phyloP scores from a whole-genome alignment of 768 basidiomycete species.

The Tubosaeta sp. region DNA sequence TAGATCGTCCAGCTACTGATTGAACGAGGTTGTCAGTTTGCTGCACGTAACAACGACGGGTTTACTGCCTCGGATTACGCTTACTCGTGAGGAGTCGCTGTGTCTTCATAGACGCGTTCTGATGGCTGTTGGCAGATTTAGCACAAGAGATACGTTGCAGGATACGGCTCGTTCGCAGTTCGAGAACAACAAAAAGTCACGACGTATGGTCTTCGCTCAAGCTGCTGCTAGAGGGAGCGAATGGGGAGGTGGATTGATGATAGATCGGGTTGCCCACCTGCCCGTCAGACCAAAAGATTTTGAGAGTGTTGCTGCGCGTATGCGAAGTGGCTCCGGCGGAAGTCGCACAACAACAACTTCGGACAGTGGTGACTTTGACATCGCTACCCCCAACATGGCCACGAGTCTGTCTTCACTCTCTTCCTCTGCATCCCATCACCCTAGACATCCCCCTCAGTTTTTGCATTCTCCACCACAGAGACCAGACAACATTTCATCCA shows the following conservation, averaged over 20 bases:
- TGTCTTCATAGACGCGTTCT: neutral
- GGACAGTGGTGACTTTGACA: constrained; percentile 65
- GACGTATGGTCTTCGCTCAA: constrained; percentile 68
- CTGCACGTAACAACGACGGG: constrained; percentile 83
- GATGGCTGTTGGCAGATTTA: constrained; percentile 44
- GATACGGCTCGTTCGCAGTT: constrained; percentile 76
- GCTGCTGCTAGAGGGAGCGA: constrained; percentile 65
- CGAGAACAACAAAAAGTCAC: constrained; percentile 73
- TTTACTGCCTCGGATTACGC: constrained; percentile 93
- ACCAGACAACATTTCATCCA: constrained; percentile 25
- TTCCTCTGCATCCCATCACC: constrained; percentile 59
- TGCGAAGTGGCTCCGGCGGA: constrained; percentile 79
- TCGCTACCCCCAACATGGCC: constrained; percentile 36
- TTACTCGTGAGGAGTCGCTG: constrained; percentile 38
- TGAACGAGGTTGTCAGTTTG: constrained; percentile 81
- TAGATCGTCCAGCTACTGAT: constrained; percentile 84
- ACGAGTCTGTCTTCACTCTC: constrained; percentile 54
- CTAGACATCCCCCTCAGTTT: constrained; percentile 30
- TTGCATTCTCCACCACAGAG: constrained; percentile 43
- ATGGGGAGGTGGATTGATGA: constrained; percentile 43
- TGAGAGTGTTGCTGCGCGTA: constrained; percentile 42
- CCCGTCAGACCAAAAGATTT: constrained; percentile 43
- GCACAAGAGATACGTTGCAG: constrained; percentile 72
- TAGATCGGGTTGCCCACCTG: constrained; percentile 43
- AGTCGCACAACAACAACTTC: constrained; percentile 74